Conservation (phyloP, 768 basidiomycete genomes). For the Mrakia gelida region DNA sequence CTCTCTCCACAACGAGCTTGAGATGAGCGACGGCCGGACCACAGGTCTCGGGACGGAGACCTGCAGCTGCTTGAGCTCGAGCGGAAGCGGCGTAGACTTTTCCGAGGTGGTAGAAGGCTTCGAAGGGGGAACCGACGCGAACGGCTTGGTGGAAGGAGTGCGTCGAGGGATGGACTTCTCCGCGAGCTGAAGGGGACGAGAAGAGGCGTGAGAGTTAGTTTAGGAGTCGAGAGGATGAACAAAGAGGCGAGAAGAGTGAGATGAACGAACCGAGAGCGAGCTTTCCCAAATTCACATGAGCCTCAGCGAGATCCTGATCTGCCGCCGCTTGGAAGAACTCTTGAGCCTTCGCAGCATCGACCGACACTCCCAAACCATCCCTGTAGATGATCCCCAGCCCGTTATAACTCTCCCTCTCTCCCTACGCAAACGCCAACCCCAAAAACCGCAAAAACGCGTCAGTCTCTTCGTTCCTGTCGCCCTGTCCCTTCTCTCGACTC, state of each 20-base stretch:
- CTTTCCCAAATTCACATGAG: slow-evolving; percentile 86
- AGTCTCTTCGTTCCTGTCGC: neutral
- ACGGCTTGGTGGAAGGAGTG: slow-evolving; percentile 79
- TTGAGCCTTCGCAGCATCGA: slow-evolving; percentile 62
- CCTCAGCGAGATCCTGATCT: slow-evolving; percentile 82
- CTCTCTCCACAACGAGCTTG: slow-evolving; percentile 87
- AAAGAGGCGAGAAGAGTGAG: neutral
- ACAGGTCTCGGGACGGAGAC: slow-evolving; percentile 59
- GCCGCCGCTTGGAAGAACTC: slow-evolving; percentile 72
- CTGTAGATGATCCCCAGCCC: slow-evolving; percentile 87
- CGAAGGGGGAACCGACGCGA: slow-evolving; percentile 82
- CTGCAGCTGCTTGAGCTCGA: slow-evolving; percentile 36
- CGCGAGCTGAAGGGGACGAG: slow-evolving; percentile 53
- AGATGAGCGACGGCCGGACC: slow-evolving; percentile 87
- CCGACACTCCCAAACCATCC: slow-evolving; percentile 71
- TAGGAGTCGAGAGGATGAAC: neutral
- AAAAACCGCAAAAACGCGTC: neutral
- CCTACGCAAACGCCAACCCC: slow-evolving; percentile 54
- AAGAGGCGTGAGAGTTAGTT: too few relatives aligned
- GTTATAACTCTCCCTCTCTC: slow-evolving; percentile 84
- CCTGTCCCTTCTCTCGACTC: neutral
- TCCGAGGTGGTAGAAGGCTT: slow-evolving; percentile 90
- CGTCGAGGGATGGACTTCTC: slow-evolving; percentile 63
- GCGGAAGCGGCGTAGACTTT: slow-evolving; percentile 67
- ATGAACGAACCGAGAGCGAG: slow-evolving; percentile 41